Evolutionary conservation across 345 rosid species (phyloP).

Genomic region (Gossypium bickii): DNA sequence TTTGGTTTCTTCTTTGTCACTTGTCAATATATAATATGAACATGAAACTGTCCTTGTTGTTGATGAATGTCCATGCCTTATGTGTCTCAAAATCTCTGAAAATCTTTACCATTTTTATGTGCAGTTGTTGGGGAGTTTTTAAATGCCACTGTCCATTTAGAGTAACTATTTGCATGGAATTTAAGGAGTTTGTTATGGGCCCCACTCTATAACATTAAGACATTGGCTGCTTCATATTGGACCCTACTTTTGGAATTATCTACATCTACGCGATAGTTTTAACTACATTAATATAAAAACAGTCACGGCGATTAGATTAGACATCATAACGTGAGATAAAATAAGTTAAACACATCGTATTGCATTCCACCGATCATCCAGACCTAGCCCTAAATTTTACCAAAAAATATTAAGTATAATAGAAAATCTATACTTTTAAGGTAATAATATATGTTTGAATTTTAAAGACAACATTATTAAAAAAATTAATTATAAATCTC

Average conservation of each 20-base stretch:
- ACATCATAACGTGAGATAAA: accelerated
- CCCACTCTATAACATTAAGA: not conserved
- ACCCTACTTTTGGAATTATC: no score
- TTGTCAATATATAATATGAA: not conserved
- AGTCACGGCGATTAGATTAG: accelerated
- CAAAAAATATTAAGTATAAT: no score
- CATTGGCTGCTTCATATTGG: no score
- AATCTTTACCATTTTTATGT: slow-evolving; percentile 25
- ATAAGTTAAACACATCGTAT: no score
- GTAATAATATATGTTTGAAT: no score
- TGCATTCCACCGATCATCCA: accelerated
- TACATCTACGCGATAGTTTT: no score
- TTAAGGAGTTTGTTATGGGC: slow-evolving; percentile 21
- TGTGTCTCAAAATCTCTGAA: slow-evolving; percentile 21
- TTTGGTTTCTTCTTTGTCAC: not conserved
- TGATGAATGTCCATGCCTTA: slow-evolving; percentile 12
- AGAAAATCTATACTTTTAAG: no score
- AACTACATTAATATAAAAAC: accelerated
- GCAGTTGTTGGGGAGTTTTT: slow-evolving; percentile 17
- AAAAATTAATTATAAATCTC: no score
- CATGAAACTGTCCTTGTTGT: slow-evolving; percentile 8
- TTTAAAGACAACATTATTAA: no score
- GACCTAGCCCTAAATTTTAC: no score
- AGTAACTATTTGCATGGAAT: slow-evolving; percentile 22
- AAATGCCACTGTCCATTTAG: slow-evolving; percentile 4